Evolutionary conservation across 148 eudicot species (phyloP).

Genomic region (Gaultheria prostrata): DNA sequence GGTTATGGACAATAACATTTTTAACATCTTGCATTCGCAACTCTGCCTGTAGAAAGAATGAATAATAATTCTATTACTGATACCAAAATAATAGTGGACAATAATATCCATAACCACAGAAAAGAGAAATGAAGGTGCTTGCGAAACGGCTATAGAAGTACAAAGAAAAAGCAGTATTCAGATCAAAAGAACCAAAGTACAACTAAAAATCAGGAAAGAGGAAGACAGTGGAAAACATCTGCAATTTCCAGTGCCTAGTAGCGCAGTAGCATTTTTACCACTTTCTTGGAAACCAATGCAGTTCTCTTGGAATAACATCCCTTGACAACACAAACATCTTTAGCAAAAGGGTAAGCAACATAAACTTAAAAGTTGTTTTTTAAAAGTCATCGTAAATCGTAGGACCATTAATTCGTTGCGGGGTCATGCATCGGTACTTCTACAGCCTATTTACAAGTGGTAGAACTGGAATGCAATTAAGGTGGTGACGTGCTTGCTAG

Average conservation of each 20-base stretch:
- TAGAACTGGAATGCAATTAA: neutral
- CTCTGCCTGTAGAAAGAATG: slow-evolving; percentile 61
- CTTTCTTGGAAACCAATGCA: neutral
- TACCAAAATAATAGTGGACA: neutral
- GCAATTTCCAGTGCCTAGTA: neutral
- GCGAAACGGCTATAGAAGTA: neutral
- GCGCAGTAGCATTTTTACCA: neutral
- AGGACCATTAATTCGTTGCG: neutral
- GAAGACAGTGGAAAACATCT: neutral
- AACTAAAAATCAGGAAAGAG: neutral
- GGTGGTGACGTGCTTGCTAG: neutral
- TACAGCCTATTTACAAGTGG: neutral
- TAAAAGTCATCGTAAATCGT: neutral
- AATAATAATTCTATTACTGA: neutral
- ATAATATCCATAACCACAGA: neutral
- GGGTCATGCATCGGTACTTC: neutral
- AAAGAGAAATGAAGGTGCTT: neutral
- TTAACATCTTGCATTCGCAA: slow-evolving; percentile 86
- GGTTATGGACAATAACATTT: slow-evolving; percentile 82
- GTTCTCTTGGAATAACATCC: neutral
- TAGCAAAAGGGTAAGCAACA: neutral
- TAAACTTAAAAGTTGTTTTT: neutral
- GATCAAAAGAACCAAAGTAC: neutral
- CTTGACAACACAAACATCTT: neutral
- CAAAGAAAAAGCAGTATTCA: neutral